phyloP scores from a whole-genome alignment of 306 rosid genomes.

The Castanopsis chinensis region DNA sequence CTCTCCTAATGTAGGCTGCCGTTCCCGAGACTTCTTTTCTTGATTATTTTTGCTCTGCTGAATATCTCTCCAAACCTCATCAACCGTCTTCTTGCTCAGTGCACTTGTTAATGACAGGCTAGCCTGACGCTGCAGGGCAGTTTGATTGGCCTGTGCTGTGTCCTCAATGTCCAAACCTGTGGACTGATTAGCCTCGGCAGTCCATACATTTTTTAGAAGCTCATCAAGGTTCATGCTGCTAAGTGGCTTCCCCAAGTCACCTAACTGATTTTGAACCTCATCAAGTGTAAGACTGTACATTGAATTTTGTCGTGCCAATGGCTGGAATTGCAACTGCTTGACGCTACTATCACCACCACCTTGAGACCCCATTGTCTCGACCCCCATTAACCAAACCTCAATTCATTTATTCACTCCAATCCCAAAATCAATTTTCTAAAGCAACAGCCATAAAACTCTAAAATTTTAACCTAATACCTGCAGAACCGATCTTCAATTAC shows the following conservation, averaged over 20 bases:
- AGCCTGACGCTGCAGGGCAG: constrained; percentile 61
- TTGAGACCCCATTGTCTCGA: constrained; percentile 82
- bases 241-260: constrained; percentile 87
- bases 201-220: constrained; percentile 89
- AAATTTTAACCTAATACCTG: neutral
- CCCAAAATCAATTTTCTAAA: constrained; percentile 22
- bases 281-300: constrained; percentile 85
- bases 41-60: constrained; percentile 56
- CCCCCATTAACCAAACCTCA: constrained; percentile 47
- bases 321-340: constrained; percentile 62
- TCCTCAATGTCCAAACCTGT: constrained; percentile 45
- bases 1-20: constrained; percentile 84
- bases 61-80: constrained; percentile 96
- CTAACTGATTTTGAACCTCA: constrained; percentile 91
- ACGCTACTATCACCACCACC: constrained; percentile 64
- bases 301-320: constrained; percentile 66
- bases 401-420: constrained; percentile 24
- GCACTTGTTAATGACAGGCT: constrained; percentile 64
- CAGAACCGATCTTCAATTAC: constrained; percentile 19
- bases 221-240: constrained; percentile 96
- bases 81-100: constrained; percentile 87
- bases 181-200: constrained; percentile 74
- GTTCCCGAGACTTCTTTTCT: constrained; percentile 55
- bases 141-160: constrained; percentile 43
- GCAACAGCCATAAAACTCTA: neutral